Percentiles rank a stretch among this genome's conserved stretches.
These are phyloP conservation scores for Marasmius oreades DNA, from an alignment of 1,284 basidiomycete genomes.

Conservation along the genomic window DNA sequence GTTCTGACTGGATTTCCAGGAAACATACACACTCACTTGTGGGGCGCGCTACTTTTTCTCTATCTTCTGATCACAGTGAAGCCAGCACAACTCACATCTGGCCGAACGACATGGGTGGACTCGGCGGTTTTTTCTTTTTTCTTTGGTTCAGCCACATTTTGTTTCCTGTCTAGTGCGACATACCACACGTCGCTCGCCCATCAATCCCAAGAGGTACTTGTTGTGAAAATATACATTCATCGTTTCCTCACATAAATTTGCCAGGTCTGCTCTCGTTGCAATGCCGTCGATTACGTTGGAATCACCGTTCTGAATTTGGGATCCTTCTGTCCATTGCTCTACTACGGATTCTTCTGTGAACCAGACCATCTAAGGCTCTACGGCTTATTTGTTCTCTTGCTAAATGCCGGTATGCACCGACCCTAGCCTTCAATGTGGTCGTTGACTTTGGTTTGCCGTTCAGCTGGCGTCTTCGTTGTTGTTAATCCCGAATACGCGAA, in stretches of 20 bases:
- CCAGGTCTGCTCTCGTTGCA: constrained; percentile 48
- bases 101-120: constrained; percentile 63
- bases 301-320: constrained; percentile 73
- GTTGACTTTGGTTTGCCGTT: no score
- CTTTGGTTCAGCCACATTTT: constrained; percentile 70
- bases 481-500: no score
- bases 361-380: constrained; percentile 49
- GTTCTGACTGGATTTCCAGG: constrained; percentile 40
- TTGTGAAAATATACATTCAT: constrained; percentile 20
- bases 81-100: constrained; percentile 43
- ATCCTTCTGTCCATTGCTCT: constrained; percentile 74
- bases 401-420: no score
- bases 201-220: constrained; percentile 62
- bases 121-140: constrained; percentile 64
- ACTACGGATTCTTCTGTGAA: constrained; percentile 73
- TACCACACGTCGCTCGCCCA: constrained; percentile 72
- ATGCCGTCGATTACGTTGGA: constrained; percentile 71
- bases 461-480: no score
- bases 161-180: constrained; percentile 71
- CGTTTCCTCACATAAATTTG: constrained; percentile 1
- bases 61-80: constrained; percentile 56
- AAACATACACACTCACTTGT: constrained; percentile 87
- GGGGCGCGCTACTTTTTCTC: constrained; percentile 71
- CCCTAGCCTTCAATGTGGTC: no score
- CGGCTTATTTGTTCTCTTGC: constrained; percentile 21